Percentiles rank a stretch among this genome's conserved stretches.
phyloP scores from a whole-genome alignment of 1,284 basidiomycete genomes.

The Golubevia pallescens region DNA sequence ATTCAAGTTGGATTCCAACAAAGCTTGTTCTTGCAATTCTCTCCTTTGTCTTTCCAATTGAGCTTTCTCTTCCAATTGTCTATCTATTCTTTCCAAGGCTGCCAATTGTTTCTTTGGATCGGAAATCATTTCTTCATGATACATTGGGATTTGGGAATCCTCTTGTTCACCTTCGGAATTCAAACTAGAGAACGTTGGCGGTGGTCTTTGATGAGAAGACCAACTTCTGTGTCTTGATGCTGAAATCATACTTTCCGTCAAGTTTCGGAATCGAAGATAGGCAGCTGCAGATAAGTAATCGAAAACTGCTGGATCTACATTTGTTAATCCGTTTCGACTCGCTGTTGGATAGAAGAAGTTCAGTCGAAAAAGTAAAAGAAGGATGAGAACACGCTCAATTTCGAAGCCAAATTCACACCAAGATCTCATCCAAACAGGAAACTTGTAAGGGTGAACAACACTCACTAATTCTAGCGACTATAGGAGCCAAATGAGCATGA shows the following conservation, averaged over 20 bases:
- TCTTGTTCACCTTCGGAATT: not conserved
- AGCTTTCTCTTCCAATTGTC: constrained; percentile 45
- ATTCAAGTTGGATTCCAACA: constrained; percentile 15
- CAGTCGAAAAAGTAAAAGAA: no score
- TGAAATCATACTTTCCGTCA: constrained; percentile 54
- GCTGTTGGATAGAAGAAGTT: no score
- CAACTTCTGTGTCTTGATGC: constrained; percentile 55
- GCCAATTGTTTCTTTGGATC: constrained; percentile 51
- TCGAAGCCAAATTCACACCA: no score
- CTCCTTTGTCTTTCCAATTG: constrained; percentile 39
- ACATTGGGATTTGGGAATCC: constrained; percentile 29
- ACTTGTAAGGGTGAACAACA: not conserved
- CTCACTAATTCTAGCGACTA: not conserved
- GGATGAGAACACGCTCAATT: no score
- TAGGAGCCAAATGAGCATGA: not conserved
- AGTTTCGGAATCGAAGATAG: constrained; percentile 47
- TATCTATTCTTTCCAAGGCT: constrained; percentile 49
- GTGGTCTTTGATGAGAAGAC: constrained; percentile 49
- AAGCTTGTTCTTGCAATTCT: constrained; percentile 40
- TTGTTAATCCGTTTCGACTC: constrained; percentile 26
- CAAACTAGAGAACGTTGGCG: constrained; percentile 24
- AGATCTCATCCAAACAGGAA: no score
- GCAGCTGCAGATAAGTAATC: constrained; percentile 56
- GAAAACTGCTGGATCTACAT: constrained; percentile 55
- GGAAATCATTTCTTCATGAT: constrained; percentile 47